phyloP scores from a whole-genome alignment of 202 grass and related monocot genomes.

The Panicum virgatum region DNA sequence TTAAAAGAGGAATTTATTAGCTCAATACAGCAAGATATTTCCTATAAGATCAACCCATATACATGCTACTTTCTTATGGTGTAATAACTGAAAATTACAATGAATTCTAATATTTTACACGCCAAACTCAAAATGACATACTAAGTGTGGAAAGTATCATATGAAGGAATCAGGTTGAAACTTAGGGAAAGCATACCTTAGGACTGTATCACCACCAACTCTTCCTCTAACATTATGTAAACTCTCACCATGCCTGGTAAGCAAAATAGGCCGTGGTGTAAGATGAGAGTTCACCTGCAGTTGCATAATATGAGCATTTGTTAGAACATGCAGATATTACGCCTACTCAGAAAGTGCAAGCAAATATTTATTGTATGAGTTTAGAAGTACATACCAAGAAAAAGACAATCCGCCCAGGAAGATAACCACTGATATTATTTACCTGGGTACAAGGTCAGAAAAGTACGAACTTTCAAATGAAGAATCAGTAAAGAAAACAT shows the following conservation, averaged over 20 bases:
- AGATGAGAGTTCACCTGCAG: constrained; percentile 98
- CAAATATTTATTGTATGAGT: constrained; percentile 7
- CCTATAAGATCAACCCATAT: not conserved
- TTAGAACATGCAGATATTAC: constrained; percentile 4
- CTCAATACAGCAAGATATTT: constrained; percentile 32
- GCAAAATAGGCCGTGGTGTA: constrained; percentile 88
- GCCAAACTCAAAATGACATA: constrained; percentile 30
- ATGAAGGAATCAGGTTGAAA: constrained; percentile 31
- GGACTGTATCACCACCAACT: constrained; percentile 91
- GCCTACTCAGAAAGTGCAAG: constrained; percentile 7
- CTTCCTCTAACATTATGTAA: constrained; percentile 93
- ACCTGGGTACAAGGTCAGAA: constrained; percentile 61
- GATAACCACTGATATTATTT: constrained; percentile 98
- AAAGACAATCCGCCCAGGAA: constrained; percentile 96
- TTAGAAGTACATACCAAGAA: constrained; percentile 75
- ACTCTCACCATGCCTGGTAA: constrained; percentile 98
- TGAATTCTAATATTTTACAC: constrained; percentile 40
- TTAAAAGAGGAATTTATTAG: constrained; percentile 37
- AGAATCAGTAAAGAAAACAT: constrained; percentile 28
- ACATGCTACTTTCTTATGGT: not conserved
- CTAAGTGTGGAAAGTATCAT: constrained; percentile 22
- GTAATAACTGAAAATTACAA: too few species aligned
- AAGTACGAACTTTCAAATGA: constrained; percentile 23
- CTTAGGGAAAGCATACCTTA: constrained; percentile 68
- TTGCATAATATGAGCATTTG: constrained; percentile 22